Conservation (phyloP, 805 yeast genomes). For the Cyberlindnera mississippiensis region DNA sequence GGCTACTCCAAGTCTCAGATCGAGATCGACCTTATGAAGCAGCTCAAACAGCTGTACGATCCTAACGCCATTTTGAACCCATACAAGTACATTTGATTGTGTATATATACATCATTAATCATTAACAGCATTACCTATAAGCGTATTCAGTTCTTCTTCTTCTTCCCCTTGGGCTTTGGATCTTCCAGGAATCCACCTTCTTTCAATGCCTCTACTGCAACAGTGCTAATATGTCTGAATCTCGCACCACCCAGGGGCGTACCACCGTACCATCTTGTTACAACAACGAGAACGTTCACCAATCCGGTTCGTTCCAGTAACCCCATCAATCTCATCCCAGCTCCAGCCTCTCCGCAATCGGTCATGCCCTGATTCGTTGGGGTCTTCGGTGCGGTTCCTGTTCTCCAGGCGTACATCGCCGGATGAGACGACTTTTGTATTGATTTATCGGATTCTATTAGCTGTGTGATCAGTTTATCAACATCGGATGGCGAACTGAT, state of each 20-base stretch:
- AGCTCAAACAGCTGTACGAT: conserved; percentile 77
- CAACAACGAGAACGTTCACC: conserved; percentile 59
- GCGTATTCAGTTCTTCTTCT: conserved; percentile 4
- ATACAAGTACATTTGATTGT: conserved; percentile 72
- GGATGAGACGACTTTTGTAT: conserved; percentile 64
- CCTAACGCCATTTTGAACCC: conserved; percentile 93
- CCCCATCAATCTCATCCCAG: conserved; percentile 57
- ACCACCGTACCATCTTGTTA: conserved; percentile 83
- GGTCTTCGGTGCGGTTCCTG: conserved; percentile 8
- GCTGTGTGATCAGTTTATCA: conserved; percentile 35
- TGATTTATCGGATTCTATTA: conserved; percentile 43
- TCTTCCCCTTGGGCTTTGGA: background rate
- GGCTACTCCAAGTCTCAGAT: conserved; percentile 74
- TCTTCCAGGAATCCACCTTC: conserved; percentile 31
- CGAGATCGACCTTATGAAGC: conserved; percentile 72
- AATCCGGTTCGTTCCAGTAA: conserved; percentile 46
- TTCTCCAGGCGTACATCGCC: conserved; percentile 70
- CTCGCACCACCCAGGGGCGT: conserved; percentile 67
- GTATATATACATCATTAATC: conserved; percentile 1
- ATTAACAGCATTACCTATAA: background rate
- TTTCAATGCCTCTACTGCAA: conserved; percentile 48
- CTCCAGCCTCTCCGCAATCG: conserved; percentile 75
- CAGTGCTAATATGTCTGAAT: conserved; percentile 61
- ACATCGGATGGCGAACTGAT: conserved; percentile 41
- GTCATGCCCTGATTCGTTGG: conserved; percentile 49